Base-by-base conservation (phyloP, 1,284 basidiomycete species). In the Uromyces viciae-fabae region DNA sequence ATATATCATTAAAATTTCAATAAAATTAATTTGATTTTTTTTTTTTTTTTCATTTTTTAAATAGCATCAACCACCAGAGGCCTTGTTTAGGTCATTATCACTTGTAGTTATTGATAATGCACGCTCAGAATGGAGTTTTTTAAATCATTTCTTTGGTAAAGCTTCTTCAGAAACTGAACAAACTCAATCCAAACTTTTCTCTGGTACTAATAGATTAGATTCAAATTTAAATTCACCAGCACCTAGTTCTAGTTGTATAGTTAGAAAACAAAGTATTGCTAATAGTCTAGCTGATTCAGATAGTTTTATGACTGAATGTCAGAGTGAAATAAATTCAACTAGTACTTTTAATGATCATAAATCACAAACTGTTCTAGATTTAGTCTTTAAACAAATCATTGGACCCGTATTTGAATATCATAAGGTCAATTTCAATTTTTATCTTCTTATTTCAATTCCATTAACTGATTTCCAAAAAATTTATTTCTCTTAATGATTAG, bases 101-200 rank as follows among this genome's bases (percentile, higher is more conserved):
- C 88, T 98, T 64, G 94, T 96, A 64, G 90, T 98, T 80, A 91
- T 95, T 89, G 94, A 97, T 87, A 98, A 98, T 84, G 91, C 92
- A 0, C 92, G 92, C 0, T 90, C 94, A 52, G 95, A 98, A 86
- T 95, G 95, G 86, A 89, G 91, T 0, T 98, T 98, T 84, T 87
- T 96, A 62, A 90, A 91, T 3, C 87, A 90, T 0, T 98, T 98
- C 88, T 98, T 97, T 86, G 85, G 86, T 0, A 60, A 78, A 2
- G 83, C 84, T 42, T 83, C 80, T 17, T 69, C 17, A n/a, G 60
- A 43, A 33, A 38, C 15, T 15, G 17, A 82, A 33, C 83, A 83
- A 9, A 40, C 71, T 68, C 17, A 40, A 38, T 46, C 82, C 22
- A 54, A 33, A 64, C 49, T 72, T 14, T 66, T 52, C 40, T 58